phyloP scores from a whole-genome alignment of 1,139 yeast species.

The Scheffersomyces stambukii region DNA sequence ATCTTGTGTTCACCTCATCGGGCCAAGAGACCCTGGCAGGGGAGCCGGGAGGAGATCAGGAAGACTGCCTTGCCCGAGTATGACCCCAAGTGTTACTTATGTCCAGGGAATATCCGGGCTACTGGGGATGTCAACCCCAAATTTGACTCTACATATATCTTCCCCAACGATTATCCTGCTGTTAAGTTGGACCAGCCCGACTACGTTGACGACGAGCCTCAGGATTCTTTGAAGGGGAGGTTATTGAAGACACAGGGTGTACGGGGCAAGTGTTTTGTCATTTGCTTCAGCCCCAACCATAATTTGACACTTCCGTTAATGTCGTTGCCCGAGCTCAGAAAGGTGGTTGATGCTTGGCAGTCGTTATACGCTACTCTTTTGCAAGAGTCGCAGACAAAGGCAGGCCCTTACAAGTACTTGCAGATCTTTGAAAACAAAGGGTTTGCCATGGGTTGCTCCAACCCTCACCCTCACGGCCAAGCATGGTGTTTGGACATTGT shows the following conservation, averaged over 20 bases:
- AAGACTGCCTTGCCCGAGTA: constrained; percentile 46
- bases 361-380: constrained; percentile 41
- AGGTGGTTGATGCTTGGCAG: constrained; percentile 61
- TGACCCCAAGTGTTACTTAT: constrained; percentile 66
- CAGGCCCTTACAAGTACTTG: constrained; percentile 53
- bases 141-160: constrained; percentile 55
- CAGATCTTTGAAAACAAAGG: constrained; percentile 81
- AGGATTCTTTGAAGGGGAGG: constrained; percentile 29
- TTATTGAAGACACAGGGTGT: constrained; percentile 58
- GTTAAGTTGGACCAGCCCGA: constrained; percentile 58
- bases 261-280: constrained; percentile 65
- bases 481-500: constrained; percentile 70
- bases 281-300: constrained; percentile 74
- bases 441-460: constrained; percentile 77
- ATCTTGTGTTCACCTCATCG: constrained; percentile 75
- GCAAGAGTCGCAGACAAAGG: constrained; percentile 30
- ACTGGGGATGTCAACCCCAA: constrained; percentile 61
- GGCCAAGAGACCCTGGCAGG: constrained; percentile 80
- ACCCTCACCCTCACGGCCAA: constrained; percentile 79
- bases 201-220: constrained; percentile 17
- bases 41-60: constrained; percentile 56
- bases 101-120: constrained; percentile 71
- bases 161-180: constrained; percentile 70
- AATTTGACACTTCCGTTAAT: constrained; percentile 63
- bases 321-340: constrained; percentile 37